Percentiles rank a stretch among this genome's conserved stretches.
Conservation (phyloP, 768 basidiomycete genomes). For the Phanerochaete carnosa region DNA sequence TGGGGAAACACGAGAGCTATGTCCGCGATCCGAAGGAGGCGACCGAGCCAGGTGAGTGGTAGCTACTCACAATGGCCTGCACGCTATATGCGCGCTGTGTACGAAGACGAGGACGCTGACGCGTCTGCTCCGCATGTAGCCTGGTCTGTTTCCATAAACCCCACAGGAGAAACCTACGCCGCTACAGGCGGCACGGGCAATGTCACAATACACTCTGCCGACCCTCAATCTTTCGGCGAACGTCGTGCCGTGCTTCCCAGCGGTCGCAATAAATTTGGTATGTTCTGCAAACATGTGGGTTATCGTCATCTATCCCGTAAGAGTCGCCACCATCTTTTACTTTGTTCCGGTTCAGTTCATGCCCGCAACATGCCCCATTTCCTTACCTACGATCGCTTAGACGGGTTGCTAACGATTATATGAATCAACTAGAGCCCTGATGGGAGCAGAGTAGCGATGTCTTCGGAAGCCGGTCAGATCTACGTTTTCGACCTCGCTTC, state of each 20-base stretch:
- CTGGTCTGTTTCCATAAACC: slow-evolving; percentile 83
- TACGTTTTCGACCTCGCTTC: slow-evolving; percentile 82
- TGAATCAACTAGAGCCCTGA: slow-evolving; percentile 70
- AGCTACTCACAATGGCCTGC: not conserved
- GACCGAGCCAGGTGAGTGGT: slow-evolving; percentile 65
- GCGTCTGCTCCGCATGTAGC: slow-evolving; percentile 46
- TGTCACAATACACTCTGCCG: slow-evolving; percentile 69
- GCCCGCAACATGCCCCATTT: not conserved
- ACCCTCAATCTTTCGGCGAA: slow-evolving; percentile 62
- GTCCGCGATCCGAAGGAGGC: slow-evolving; percentile 48
- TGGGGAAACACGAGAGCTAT: slow-evolving; percentile 74
- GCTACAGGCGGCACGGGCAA: slow-evolving; percentile 72
- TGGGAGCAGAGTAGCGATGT: slow-evolving; percentile 75
- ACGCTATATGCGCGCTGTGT: not conserved
- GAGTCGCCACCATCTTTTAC: not conserved
- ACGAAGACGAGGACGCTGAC: not conserved
- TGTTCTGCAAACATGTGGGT: slow-evolving; percentile 69
- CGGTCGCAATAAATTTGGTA: slow-evolving; percentile 74
- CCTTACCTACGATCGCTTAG: not conserved
- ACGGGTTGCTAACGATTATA: not conserved
- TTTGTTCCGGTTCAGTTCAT: not conserved
- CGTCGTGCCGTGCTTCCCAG: slow-evolving; percentile 55
- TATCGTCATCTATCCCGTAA: slow-evolving; percentile 4
- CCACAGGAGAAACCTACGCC: slow-evolving; percentile 68
- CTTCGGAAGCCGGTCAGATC: slow-evolving; percentile 85